Evolutionary conservation across 2,329 filamentous ascomycete species (phyloP).

Genomic region (Cryphonectria nitschkei): DNA sequence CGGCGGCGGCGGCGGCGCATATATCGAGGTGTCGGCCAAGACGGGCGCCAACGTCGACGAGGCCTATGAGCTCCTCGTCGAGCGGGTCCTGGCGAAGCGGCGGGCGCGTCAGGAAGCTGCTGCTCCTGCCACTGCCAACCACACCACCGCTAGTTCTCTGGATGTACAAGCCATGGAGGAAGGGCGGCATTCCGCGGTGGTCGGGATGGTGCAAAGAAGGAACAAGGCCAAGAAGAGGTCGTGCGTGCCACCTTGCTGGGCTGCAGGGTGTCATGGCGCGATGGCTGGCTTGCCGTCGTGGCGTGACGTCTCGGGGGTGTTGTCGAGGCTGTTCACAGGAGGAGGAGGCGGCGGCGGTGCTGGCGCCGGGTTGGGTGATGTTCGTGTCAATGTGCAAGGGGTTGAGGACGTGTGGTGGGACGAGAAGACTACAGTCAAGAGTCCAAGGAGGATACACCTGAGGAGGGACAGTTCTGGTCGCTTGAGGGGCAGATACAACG

Average conservation of each 20-base stretch:
- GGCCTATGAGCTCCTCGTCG: conserved; percentile 20
- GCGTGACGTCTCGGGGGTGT: not conserved
- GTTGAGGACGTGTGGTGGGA: conserved; percentile 22
- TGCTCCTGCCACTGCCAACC: too few relatives aligned
- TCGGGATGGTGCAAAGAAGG: too few relatives aligned
- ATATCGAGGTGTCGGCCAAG: conserved; percentile 24
- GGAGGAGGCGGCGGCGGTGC: too few relatives aligned
- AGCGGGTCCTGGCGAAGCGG: conserved; percentile 22
- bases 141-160: too few relatives aligned
- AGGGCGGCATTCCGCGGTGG: not conserved
- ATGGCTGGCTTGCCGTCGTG: conserved; percentile 2
- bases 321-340: conserved; percentile 4
- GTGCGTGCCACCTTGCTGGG: conserved; percentile 14
- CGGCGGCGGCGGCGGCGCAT: conserved; percentile 4
- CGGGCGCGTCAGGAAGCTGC: not conserved
- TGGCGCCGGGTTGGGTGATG: not conserved
- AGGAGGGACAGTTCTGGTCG: not conserved
- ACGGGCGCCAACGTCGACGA: conserved; percentile 25
- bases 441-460: not conserved
- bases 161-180: not conserved
- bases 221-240: not conserved
- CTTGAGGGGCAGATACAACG: not conserved
- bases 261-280: not conserved
- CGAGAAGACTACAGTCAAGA: not conserved
- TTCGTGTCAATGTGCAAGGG: not conserved